phyloP scores from a whole-genome alignment of 2,329 filamentous ascomycete species.

The Fusarium tuaranense region DNA sequence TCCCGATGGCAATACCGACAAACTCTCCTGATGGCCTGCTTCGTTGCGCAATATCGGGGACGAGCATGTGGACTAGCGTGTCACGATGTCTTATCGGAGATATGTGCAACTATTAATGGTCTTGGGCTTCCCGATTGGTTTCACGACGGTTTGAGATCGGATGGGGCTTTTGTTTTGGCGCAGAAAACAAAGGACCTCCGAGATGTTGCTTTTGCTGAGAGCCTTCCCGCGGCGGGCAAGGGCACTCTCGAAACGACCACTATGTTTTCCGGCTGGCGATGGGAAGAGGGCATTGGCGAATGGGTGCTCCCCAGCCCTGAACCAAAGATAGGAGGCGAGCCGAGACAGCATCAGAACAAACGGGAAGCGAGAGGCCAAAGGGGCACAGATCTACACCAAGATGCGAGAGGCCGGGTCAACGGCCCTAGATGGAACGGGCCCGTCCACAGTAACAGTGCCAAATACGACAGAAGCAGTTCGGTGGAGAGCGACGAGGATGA shows the following conservation, averaged over 20 bases:
- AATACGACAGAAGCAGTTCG: slow-evolving; percentile 9
- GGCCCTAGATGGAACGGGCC: slow-evolving; percentile 18
- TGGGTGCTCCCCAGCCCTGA: slow-evolving; percentile 48
- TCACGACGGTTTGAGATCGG: slow-evolving; percentile 54
- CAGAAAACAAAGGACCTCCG: slow-evolving; percentile 64
- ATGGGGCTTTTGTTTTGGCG: slow-evolving; percentile 64
- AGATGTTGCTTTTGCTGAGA: slow-evolving; percentile 67
- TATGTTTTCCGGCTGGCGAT: slow-evolving; percentile 52
- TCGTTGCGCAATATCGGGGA: slow-evolving; percentile 60
- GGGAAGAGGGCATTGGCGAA: slow-evolving; percentile 57
- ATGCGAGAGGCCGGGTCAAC: slow-evolving; percentile 20
- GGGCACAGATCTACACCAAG: slow-evolving; percentile 21
- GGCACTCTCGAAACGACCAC: slow-evolving; percentile 22
- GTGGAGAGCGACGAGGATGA: slow-evolving; percentile 24
- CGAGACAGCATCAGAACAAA: slow-evolving; percentile 8
- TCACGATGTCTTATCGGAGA: slow-evolving; percentile 51
- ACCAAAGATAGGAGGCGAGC: slow-evolving; percentile 22
- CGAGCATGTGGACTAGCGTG: slow-evolving; percentile 54
- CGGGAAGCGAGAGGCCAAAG: slow-evolving; percentile 11
- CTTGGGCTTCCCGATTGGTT: slow-evolving; percentile 49
- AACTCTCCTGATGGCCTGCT: slow-evolving; percentile 55
- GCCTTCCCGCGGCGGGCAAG: slow-evolving; percentile 43
- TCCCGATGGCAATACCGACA: slow-evolving; percentile 42
- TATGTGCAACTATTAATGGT: slow-evolving; percentile 56
- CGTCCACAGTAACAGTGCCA: slow-evolving; percentile 7